Evolutionary conservation across 2,329 filamentous ascomycete species (phyloP).

Genomic region (Sordariomycetes sp.): DNA sequence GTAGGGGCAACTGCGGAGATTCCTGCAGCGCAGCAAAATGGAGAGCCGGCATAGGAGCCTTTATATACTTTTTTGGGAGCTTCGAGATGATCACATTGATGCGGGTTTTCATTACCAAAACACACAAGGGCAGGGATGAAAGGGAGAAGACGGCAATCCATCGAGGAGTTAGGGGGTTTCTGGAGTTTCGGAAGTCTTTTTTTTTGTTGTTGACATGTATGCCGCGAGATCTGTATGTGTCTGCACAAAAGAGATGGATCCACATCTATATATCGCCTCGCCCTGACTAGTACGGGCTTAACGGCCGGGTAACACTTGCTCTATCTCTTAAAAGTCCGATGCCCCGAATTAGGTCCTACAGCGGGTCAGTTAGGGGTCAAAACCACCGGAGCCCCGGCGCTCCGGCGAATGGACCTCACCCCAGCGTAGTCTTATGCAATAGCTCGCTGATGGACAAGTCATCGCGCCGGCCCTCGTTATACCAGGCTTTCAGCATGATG

Average conservation of each 20-base stretch:
- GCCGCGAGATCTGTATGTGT: not conserved
- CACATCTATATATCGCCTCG: not conserved
- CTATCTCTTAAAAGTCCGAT: not conserved
- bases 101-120: not conserved
- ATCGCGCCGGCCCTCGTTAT: not conserved
- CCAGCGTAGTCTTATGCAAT: not conserved
- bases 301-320: not conserved
- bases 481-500: not conserved
- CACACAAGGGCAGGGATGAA: not conserved
- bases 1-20: not conserved
- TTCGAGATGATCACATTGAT: constrained; percentile 9
- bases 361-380: not conserved
- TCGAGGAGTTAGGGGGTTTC: not conserved
- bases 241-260: not conserved
- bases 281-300: not conserved
- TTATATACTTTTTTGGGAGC: not conserved
- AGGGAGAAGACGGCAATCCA: not conserved
- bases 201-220: not conserved
- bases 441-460: not conserved
- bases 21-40: not conserved
- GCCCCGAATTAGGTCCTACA: not conserved
- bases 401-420: not conserved
- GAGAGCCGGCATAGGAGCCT: not conserved
- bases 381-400: not conserved
- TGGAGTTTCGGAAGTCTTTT: not conserved